Evolutionary conservation across 345 rosid genomes (phyloP).

Genomic region (Diplotaxis tenuifolia): DNA sequence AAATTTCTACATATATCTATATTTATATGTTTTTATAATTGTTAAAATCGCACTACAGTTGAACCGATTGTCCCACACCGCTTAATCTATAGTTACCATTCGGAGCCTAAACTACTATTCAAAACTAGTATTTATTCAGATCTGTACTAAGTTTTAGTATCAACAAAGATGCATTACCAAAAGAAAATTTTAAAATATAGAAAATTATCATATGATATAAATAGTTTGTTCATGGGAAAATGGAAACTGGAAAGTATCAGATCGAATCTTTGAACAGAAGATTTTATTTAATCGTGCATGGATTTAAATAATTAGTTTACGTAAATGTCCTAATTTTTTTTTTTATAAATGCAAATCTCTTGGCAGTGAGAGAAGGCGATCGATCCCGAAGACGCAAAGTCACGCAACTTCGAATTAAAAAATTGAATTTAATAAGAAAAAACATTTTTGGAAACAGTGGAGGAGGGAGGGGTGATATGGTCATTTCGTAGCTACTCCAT

Average conservation of each 20-base stretch:
- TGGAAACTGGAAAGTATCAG: constrained; percentile 13
- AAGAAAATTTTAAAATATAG: background rate
- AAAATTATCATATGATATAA: background rate
- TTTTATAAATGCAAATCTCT: constrained; percentile 19
- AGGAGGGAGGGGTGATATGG: constrained; percentile 20
- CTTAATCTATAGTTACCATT: no score
- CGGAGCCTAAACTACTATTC: no score
- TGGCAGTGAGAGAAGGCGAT: constrained; percentile 20
- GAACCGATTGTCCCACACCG: no score
- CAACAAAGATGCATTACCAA: background rate
- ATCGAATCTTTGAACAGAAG: constrained; percentile 15
- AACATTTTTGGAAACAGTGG: constrained; percentile 12
- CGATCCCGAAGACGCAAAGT: constrained; percentile 37
- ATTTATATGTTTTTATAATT: no score
- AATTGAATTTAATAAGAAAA: background rate
- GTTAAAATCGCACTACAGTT: no score
- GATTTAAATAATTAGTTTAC: background rate
- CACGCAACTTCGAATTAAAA: constrained; percentile 25
- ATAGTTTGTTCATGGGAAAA: background rate
- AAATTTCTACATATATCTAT: no score
- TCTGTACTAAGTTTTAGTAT: background rate
- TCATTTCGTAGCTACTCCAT: constrained; percentile 10
- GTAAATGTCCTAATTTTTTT: no score
- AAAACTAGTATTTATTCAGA: background rate
- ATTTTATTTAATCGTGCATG: background rate